phyloP scores from a whole-genome alignment of 1,284 basidiomycete genomes.

The Psilocybe mexicana region DNA sequence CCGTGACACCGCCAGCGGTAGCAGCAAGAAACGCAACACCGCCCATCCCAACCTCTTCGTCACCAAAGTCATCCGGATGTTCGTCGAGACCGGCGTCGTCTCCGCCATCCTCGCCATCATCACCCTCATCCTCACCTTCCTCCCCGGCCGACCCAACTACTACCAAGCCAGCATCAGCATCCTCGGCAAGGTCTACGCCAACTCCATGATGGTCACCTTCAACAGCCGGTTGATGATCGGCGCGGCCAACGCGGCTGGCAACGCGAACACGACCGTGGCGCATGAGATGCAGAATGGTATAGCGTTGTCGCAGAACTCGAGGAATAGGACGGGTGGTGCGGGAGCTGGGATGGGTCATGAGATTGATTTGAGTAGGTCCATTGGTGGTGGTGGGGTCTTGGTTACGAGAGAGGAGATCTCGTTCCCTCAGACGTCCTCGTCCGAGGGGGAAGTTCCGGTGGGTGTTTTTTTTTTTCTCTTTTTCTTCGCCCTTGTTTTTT shows the following conservation, averaged over 20 bases:
- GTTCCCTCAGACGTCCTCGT: background rate
- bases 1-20: conserved; percentile 8
- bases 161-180: conserved; percentile 28
- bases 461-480: background rate
- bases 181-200: conserved; percentile 32
- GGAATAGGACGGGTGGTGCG: background rate
- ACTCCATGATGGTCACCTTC: conserved; percentile 31
- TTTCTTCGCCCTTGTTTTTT: too few relatives aligned
- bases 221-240: conserved; percentile 27
- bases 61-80: conserved; percentile 20
- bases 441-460: background rate
- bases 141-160: conserved; percentile 25
- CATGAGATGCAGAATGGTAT: background rate
- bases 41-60: conserved; percentile 14
- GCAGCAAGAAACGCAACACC: conserved; percentile 10
- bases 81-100: conserved; percentile 22
- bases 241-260: background rate
- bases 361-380: background rate
- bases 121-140: conserved; percentile 28
- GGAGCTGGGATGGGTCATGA: background rate
- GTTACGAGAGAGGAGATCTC: background rate
- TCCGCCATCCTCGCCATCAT: conserved; percentile 30
- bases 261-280: background rate
- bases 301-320: background rate
- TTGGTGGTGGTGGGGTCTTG: background rate